Base-by-base conservation (phyloP, 768 basidiomycete genomes). In the Boletus vinaceobasis region DNA sequence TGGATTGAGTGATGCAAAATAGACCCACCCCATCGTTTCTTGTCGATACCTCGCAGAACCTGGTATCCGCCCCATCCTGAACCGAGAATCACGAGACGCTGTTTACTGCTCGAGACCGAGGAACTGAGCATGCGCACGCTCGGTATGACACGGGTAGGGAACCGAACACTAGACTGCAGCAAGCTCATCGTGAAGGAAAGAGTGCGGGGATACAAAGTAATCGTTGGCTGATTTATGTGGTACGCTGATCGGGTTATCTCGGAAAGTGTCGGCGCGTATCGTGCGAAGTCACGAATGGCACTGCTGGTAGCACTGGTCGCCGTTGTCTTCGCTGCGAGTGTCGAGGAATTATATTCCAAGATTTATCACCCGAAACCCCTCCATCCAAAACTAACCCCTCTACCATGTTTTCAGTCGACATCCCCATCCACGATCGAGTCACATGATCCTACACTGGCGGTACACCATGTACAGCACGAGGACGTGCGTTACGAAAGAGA, bases 31-130 rank as follows among this genome's bases (percentile, higher is more conserved):
- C 86, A 89, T 49, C 79, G 79, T 57, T 83, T 84, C 70, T 86
- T 88, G 69, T 90, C 85, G 1, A 90, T 72, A 3, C 79, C 77
- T 36, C 83, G 74, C 23, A 89, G 74, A 14, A 90, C 72, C 55
- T 84, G 84, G 60, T 89, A 89, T 0, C 88, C 88, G 53, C 86
- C 87, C 88, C 87, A 90, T 23, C 88, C 88, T 10, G 86, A 88
- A 9, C 87, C 88, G 7, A 89, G 73, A 56, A 90, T 84, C 19
- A 88, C 80, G 35, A 89, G 78, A 33, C 73, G 70, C 46, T 75
- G 75, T 52, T 76, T 73, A 21, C 54, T 56, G 36, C 62, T 54
- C 1, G 69, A 53, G 8, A 63, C 45, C 5, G 78, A 76, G 17
- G 74, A 75, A 50, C 70, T 73, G 53, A 81, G 79, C 50, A 58